phyloP scores from a whole-genome alignment of 176 grass and related monocot genomes.

The Saccharum officinarum region DNA sequence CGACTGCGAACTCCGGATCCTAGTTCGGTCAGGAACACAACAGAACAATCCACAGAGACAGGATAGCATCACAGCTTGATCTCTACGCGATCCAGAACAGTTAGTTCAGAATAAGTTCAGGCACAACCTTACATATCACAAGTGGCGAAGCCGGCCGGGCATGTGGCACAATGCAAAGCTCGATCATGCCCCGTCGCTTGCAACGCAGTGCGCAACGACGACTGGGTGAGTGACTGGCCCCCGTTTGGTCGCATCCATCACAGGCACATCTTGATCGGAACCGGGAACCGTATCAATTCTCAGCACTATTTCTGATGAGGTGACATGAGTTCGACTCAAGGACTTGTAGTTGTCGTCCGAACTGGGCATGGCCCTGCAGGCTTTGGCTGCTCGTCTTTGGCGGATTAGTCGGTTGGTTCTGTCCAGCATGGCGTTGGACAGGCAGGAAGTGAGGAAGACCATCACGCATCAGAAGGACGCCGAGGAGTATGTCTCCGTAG shows the following conservation, averaged over 20 bases:
- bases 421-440: constrained; percentile 15
- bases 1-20: constrained; percentile 32
- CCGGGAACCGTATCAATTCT: neutral
- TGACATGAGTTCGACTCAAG: constrained; percentile 9
- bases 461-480: neutral
- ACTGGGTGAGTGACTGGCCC: neutral
- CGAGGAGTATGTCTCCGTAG: neutral
- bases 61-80: neutral
- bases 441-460: constrained; percentile 1
- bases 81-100: constrained; percentile 36
- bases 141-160: constrained; percentile 49
- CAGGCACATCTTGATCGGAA: neutral
- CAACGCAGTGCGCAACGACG: neutral
- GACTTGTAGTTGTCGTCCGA: constrained; percentile 21
- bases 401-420: neutral
- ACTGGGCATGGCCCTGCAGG: constrained; percentile 28
- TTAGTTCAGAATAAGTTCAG: constrained; percentile 46
- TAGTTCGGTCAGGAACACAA: constrained; percentile 27
- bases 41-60: neutral
- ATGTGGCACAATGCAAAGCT: constrained; percentile 28
- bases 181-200: neutral
- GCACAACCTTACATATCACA: constrained; percentile 36
- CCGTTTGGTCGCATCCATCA: neutral
- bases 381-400: constrained; percentile 27
- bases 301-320: neutral